Conservation (phyloP, 805 yeast species). For the Cyberlindnera bimundalis region DNA sequence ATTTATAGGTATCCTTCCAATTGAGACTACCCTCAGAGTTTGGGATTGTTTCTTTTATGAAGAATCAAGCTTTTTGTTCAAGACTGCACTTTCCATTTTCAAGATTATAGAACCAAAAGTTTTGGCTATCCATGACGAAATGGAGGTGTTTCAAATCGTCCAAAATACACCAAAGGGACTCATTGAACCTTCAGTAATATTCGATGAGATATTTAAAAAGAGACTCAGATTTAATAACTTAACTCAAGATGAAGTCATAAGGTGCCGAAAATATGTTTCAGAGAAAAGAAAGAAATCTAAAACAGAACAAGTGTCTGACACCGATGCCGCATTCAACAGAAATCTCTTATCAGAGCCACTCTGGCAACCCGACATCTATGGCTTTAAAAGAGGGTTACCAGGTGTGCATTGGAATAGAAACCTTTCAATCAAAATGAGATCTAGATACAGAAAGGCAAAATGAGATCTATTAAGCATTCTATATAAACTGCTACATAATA, state of each 20-base stretch:
- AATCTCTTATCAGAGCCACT: slow-evolving; percentile 29
- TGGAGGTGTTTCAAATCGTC: slow-evolving; percentile 76
- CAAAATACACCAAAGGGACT: slow-evolving; percentile 77
- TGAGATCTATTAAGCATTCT: background rate
- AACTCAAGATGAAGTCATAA: slow-evolving; percentile 77
- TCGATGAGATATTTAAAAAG: slow-evolving; percentile 74
- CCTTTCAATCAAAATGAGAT: slow-evolving; percentile 51
- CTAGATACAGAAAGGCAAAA: slow-evolving; percentile 30
- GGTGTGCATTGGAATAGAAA: slow-evolving; percentile 65
- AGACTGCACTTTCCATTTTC: slow-evolving; percentile 76
- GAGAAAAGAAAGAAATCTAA: slow-evolving; percentile 44
- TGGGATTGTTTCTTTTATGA: slow-evolving; percentile 97
- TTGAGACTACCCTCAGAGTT: slow-evolving; percentile 80
- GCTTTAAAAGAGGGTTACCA: slow-evolving; percentile 37
- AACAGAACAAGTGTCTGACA: slow-evolving; percentile 19
- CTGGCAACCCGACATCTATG: slow-evolving; percentile 39
- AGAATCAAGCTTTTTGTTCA: slow-evolving; percentile 81
- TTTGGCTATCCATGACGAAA: slow-evolving; percentile 40
- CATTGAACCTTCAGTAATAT: slow-evolving; percentile 63
- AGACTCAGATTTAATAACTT: slow-evolving; percentile 69
- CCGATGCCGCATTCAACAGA: slow-evolving; percentile 27
- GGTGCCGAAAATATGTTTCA: slow-evolving; percentile 75
- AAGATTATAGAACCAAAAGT: slow-evolving; percentile 71
- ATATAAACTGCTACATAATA: no score
- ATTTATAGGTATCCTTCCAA: slow-evolving; percentile 87